A percentile compares a stretch with the other conserved stretches of the same genome.
Evolutionary conservation across 2,329 filamentous ascomycete species (phyloP).

Genomic region (Trichoderma atrobrunneum): DNA sequence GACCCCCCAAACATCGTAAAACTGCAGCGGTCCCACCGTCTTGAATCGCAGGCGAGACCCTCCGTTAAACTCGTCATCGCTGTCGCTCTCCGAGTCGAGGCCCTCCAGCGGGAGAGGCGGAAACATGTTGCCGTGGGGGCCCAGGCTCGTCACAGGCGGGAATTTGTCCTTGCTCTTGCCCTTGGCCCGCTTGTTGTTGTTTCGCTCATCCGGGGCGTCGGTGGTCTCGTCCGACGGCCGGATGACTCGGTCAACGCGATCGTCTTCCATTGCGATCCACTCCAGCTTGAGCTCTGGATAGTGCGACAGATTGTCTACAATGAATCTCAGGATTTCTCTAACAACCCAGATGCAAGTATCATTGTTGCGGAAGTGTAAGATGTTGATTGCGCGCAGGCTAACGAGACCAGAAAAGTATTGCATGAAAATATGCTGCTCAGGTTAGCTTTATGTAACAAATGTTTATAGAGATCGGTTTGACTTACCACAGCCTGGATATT

Average conservation of each 20-base stretch:
- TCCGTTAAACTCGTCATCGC: conserved; percentile 33
- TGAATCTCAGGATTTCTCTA: conserved; percentile 56
- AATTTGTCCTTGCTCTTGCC: conserved; percentile 36
- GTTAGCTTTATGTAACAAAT: neutral
- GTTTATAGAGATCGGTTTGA: conserved; percentile 8
- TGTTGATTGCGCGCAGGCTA: conserved; percentile 54
- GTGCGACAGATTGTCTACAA: conserved; percentile 57
- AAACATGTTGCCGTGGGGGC: conserved; percentile 23
- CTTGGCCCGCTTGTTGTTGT: conserved; percentile 32
- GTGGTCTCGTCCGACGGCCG: conserved; percentile 35
- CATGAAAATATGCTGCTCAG: conserved; percentile 54
- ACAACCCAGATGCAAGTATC: conserved; percentile 57
- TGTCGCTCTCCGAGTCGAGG: conserved; percentile 35
- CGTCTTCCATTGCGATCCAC: conserved; percentile 55
- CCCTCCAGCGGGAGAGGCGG: conserved; percentile 31
- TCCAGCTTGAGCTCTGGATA: conserved; percentile 55
- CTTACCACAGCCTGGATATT: conserved; percentile 54
- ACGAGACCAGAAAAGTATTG: conserved; percentile 48
- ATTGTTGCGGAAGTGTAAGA: conserved; percentile 52
- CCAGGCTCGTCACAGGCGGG: neutral
- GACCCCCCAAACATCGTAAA: conserved; percentile 45
- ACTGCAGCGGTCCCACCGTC: conserved; percentile 37
- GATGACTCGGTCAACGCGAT: conserved; percentile 48
- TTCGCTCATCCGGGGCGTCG: conserved; percentile 29
- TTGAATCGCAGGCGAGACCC: conserved; percentile 36